Evolutionary conservation across 345 rosid species (phyloP).

Genomic region (Rhodamnia argentea): DNA sequence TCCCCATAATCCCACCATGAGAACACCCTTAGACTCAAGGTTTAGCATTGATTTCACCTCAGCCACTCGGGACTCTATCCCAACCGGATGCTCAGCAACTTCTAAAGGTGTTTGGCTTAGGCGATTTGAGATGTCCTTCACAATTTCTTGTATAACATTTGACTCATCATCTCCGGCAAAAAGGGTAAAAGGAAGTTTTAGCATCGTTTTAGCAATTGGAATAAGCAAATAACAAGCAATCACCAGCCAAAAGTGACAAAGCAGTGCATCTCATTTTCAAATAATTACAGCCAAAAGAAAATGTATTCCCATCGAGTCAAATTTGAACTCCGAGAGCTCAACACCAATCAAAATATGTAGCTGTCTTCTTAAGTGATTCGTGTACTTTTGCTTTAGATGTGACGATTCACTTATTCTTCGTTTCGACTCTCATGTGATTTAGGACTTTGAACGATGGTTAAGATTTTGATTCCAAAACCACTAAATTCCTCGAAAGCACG

Average conservation of each 20-base stretch:
- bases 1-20: neutral
- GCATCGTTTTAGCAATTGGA: no score
- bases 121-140: no score
- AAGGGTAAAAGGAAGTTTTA: no score
- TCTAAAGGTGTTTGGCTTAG: neutral
- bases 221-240: no score
- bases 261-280: no score
- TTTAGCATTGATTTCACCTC: neutral
- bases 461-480: neutral
- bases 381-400: neutral
- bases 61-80: neutral
- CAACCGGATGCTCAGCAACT: neutral
- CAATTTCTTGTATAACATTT: no score
- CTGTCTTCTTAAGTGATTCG: neutral
- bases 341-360: neutral
- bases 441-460: neutral
- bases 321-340: neutral
- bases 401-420: neutral
- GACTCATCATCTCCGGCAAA: no score
- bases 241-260: no score
- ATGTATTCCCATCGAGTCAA: neutral
- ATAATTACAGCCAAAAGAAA: neutral
- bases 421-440: neutral
- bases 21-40: neutral
- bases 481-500: neutral